A percentile compares a stretch with the other conserved stretches of the same genome.
Conservation (phyloP, 176 grass and related monocot genomes). For the Thalia dealbata region DNA sequence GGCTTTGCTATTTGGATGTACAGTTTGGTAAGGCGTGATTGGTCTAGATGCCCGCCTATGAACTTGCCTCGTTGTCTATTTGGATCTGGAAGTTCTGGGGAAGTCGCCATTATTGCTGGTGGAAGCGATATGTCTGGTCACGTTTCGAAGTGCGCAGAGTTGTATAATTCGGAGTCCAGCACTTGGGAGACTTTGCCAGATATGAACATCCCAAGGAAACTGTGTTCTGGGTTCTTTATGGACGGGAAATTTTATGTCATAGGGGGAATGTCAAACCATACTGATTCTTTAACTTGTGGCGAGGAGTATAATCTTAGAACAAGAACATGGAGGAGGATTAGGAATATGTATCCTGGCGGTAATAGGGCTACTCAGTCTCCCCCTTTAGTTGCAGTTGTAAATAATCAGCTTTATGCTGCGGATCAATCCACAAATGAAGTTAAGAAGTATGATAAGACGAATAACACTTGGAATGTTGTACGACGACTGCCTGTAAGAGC, state of each 20-base stretch:
- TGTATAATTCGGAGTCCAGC: constrained; percentile 70
- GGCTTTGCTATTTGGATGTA: constrained; percentile 94
- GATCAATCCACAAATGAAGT: constrained; percentile 64
- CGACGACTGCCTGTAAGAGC: constrained; percentile 71
- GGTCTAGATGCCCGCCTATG: constrained; percentile 69
- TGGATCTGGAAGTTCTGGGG: constrained; percentile 57
- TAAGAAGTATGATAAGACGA: constrained; percentile 86
- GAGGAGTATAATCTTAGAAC: constrained; percentile 75
- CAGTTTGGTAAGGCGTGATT: constrained; percentile 41
- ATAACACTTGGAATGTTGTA: constrained; percentile 74
- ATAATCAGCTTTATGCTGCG: constrained; percentile 83
- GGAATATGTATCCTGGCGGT: constrained; percentile 66
- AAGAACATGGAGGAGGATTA: constrained; percentile 68
- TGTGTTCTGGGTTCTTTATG: constrained; percentile 88
- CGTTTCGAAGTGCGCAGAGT: constrained; percentile 55
- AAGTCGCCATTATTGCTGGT: constrained; percentile 78
- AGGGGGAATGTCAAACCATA: constrained; percentile 55
- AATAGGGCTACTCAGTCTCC: constrained; percentile 69
- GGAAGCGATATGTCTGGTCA: constrained; percentile 55
- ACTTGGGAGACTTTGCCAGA: constrained; percentile 71
- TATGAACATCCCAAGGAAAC: constrained; percentile 59
- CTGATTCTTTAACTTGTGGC: constrained; percentile 68
- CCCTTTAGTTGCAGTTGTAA: constrained; percentile 76
- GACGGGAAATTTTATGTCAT: constrained; percentile 91
- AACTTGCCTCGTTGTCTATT: constrained; percentile 74